These are phyloP conservation scores for Brassica incana DNA, from an alignment of 345 rosid species.

Conservation along the genomic window DNA sequence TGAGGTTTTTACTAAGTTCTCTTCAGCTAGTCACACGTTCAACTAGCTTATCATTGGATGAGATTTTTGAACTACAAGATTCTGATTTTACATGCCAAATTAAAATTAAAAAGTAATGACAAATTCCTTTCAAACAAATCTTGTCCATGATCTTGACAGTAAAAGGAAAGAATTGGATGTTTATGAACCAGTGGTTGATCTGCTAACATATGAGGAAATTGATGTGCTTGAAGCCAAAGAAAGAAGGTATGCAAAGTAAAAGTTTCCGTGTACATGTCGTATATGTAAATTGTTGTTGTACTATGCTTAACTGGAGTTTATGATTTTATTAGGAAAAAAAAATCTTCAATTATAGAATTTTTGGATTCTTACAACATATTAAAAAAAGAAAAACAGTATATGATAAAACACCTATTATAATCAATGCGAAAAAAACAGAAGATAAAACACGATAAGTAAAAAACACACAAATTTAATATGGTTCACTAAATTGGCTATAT, in stretches of 20 bases:
- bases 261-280: neutral
- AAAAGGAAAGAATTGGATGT: conserved; percentile 91
- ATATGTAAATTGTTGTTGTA: conserved; percentile 2
- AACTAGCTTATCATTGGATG: neutral
- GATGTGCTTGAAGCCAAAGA: conserved; percentile 86
- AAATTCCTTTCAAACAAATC: neutral
- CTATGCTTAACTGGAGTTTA: conserved; percentile 18
- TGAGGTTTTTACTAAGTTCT: neutral
- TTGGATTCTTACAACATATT: neutral
- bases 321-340: neutral
- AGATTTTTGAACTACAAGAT: neutral
- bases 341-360: neutral
- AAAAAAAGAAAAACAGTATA: neutral
- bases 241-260: conserved; percentile 54
- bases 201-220: conserved; percentile 74
- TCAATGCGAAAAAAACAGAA: too few relatives aligned
- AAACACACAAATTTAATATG: too few relatives aligned
- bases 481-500: neutral
- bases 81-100: neutral
- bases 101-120: neutral
- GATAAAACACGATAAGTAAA: neutral
- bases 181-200: conserved; percentile 70
- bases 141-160: conserved; percentile 45
- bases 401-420: neutral
- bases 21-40: neutral